Conservation (phyloP, 78 protist species). For the Dictyostelium capitatum region DNA sequence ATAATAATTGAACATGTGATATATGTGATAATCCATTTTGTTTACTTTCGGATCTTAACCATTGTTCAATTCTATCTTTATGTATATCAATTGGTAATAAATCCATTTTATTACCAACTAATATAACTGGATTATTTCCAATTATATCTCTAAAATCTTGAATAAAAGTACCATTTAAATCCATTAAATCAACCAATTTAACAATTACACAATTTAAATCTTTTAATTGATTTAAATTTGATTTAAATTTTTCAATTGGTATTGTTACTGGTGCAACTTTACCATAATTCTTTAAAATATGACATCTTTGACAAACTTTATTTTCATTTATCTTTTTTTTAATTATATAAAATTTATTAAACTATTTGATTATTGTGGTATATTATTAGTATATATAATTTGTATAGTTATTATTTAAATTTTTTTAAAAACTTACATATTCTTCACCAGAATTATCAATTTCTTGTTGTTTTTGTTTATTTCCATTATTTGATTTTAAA, state of each 20-base stretch:
- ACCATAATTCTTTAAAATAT: slow-evolving; percentile 74
- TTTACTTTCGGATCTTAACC: slow-evolving; percentile 34
- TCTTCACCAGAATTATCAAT: slow-evolving; percentile 7
- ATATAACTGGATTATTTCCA: slow-evolving; percentile 74
- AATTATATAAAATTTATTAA: background rate
- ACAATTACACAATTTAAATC: slow-evolving; percentile 67
- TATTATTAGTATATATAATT: too few relatives aligned
- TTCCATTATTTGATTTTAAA: background rate
- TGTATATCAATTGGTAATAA: slow-evolving; percentile 67
- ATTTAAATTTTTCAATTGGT: slow-evolving; percentile 43
- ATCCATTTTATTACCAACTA: slow-evolving; percentile 76
- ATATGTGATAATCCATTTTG: slow-evolving; percentile 8
- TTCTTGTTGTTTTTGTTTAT: background rate
- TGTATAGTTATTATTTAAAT: background rate
- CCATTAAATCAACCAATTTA: slow-evolving; percentile 76
- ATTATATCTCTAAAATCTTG: slow-evolving; percentile 49
- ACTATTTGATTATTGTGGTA: background rate
- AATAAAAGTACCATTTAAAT: slow-evolving; percentile 66
- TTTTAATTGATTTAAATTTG: slow-evolving; percentile 7
- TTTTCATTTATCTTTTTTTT: slow-evolving; percentile 14
- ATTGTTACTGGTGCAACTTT: slow-evolving; percentile 46
- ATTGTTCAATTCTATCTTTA: slow-evolving; percentile 46
- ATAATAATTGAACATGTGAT: slow-evolving; percentile 29
- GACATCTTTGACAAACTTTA: slow-evolving; percentile 79
- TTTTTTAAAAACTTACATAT: slow-evolving; percentile 7